phyloP scores from a whole-genome alignment of 2,329 filamentous ascomycete genomes.

The Fusarium hostae region DNA sequence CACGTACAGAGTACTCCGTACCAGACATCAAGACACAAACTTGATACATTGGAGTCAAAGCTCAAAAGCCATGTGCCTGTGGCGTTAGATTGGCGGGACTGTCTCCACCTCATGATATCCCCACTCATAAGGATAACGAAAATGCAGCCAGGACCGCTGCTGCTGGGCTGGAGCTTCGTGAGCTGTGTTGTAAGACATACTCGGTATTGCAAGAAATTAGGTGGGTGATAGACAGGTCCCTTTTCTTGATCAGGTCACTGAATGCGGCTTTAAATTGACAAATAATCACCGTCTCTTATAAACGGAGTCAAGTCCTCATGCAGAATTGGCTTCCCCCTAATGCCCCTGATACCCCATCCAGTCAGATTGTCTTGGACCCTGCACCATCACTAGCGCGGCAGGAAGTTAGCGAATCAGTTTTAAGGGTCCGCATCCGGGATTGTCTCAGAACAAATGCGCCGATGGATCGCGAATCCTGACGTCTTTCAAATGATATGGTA shows the following conservation, averaged over 20 bases:
- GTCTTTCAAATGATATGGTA: background rate
- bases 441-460: constrained; percentile 28
- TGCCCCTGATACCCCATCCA: constrained; percentile 18
- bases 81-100: constrained; percentile 37
- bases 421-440: constrained; percentile 20
- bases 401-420: constrained; percentile 31
- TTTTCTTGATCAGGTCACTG: background rate
- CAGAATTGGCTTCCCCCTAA: constrained; percentile 26
- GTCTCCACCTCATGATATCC: constrained; percentile 32
- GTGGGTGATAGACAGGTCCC: background rate
- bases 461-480: constrained; percentile 12
- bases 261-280: background rate
- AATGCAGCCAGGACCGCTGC: background rate
- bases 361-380: constrained; percentile 41
- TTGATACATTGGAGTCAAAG: constrained; percentile 9
- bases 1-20: background rate
- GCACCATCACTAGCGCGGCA: constrained; percentile 29
- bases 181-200: background rate
- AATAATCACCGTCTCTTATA: background rate
- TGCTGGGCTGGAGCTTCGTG: background rate
- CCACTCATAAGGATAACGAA: constrained; percentile 1
- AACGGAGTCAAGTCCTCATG: constrained; percentile 15
- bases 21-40: background rate
- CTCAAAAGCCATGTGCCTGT: constrained; percentile 21
- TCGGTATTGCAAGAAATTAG: background rate